Percentiles rank a stretch among this genome's conserved stretches.
Evolutionary conservation across 164 flowering plant species (phyloP).

Genomic region (Sedum album): DNA sequence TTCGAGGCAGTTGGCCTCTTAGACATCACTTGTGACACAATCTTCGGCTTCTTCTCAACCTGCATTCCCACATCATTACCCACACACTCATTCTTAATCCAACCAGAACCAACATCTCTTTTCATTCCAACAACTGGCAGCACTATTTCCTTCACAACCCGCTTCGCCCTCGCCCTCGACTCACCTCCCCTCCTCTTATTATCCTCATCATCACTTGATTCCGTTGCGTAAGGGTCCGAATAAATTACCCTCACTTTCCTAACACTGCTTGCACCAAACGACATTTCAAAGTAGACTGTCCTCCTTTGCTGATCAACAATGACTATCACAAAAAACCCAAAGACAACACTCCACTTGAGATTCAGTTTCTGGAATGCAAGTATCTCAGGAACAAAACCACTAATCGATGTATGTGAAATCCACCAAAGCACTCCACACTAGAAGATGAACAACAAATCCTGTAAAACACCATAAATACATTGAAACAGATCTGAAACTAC

Average conservation of each 20-base stretch:
- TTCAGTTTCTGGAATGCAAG: not conserved
- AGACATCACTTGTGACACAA: not conserved
- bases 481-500: not conserved
- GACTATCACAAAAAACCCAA: too few relatives aligned
- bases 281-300: not conserved
- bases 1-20: slow-evolving; percentile 16
- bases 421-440: slow-evolving; percentile 42
- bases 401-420: slow-evolving; percentile 59
- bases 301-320: not conserved
- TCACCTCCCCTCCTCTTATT: not conserved
- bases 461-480: not conserved
- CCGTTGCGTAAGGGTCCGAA: slow-evolving; percentile 8
- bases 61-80: slow-evolving; percentile 25
- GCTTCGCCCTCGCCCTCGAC: not conserved
- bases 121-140: not conserved
- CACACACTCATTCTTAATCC: slow-evolving; percentile 25
- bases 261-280: not conserved
- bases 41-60: slow-evolving; percentile 13
- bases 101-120: not conserved
- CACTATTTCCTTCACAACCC: not conserved
- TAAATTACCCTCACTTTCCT: slow-evolving; percentile 2
- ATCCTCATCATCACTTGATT: slow-evolving; percentile 4
- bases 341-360: too few relatives aligned
- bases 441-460: slow-evolving; percentile 6
- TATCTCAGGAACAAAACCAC: slow-evolving; percentile 47